Percentiles rank a stretch among this genome's conserved stretches.
Conservation (phyloP, 208 protist species). For the Borovskyia barvae region DNA sequence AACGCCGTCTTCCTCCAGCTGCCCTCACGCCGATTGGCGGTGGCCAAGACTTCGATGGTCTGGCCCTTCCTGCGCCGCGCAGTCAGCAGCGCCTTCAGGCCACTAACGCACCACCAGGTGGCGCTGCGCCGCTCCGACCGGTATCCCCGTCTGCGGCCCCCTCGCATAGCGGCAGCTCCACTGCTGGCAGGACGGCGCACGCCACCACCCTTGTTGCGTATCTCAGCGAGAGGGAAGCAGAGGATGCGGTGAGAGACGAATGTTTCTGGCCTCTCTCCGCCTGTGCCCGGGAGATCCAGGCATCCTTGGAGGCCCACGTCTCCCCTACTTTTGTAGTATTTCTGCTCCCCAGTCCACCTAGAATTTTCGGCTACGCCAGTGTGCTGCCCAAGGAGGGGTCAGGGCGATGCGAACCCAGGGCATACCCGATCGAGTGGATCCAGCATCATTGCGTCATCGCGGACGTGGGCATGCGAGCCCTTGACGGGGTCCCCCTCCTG, state of each 20-base stretch:
- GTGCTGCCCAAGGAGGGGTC: conserved; percentile 23
- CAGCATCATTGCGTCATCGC: conserved; percentile 47
- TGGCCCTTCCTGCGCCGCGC: conserved; percentile 16
- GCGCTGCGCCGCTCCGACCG: not conserved
- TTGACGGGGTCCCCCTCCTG: conserved; percentile 34
- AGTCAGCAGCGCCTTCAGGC: conserved; percentile 21
- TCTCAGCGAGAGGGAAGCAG: conserved; percentile 43
- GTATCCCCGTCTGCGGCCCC: conserved; percentile 8
- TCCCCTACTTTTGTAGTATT: conserved; percentile 35
- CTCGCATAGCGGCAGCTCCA: conserved; percentile 2
- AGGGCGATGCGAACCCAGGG: conserved; percentile 7
- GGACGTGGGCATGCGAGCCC: conserved; percentile 26
- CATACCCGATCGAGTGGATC: conserved; percentile 60
- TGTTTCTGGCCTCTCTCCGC: conserved; percentile 39
- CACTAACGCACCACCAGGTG: not conserved
- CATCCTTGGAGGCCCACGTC: conserved; percentile 30
- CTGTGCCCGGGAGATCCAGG: conserved; percentile 41
- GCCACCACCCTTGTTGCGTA: conserved; percentile 38
- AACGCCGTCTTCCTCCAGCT: conserved; percentile 8
- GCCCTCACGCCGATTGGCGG: conserved; percentile 24
- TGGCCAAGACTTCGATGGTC: conserved; percentile 14
- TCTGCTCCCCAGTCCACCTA: conserved; percentile 32
- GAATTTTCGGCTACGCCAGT: conserved; percentile 60
- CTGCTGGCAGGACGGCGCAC: conserved; percentile 6
- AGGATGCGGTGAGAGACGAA: conserved; percentile 43